phyloP scores from a whole-genome alignment of 2,329 filamentous ascomycete species.

The Seiridium unicorne region DNA sequence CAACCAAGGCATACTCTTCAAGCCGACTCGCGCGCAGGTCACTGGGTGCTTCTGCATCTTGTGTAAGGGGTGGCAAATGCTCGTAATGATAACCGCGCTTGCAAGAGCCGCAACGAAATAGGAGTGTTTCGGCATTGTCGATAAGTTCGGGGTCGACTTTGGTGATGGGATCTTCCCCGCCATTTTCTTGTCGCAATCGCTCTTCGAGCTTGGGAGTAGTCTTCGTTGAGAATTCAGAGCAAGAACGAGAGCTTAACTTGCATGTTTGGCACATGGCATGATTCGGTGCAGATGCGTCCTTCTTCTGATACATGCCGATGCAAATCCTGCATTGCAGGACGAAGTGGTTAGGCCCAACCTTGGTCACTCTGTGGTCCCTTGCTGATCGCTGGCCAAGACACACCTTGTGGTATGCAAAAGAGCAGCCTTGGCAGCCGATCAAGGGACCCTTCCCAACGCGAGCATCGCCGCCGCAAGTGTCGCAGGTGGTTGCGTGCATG shows the following conservation, averaged over 20 bases:
- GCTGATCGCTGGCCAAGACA: conserved; percentile 74
- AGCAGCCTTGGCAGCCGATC: conserved; percentile 90
- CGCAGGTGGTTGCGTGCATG: conserved; percentile 70
- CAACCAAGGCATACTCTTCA: conserved; percentile 64
- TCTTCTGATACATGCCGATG: conserved; percentile 65
- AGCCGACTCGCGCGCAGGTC: conserved; percentile 61
- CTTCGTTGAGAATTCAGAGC: conserved; percentile 69
- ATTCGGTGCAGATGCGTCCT: conserved; percentile 67
- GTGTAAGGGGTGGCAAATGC: conserved; percentile 63
- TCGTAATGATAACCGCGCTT: conserved; percentile 79
- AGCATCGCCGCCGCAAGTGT: conserved; percentile 62
- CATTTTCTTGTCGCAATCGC: conserved; percentile 75
- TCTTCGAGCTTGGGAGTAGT: conserved; percentile 80
- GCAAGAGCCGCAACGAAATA: conserved; percentile 82
- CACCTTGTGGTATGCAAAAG: conserved; percentile 74
- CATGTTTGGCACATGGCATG: conserved; percentile 73
- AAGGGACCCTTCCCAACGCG: conserved; percentile 64
- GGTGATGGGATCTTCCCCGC: conserved; percentile 73
- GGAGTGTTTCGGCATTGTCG: conserved; percentile 72
- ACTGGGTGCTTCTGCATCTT: conserved; percentile 35
- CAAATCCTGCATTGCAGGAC: conserved; percentile 90
- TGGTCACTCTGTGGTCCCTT: conserved; percentile 88
- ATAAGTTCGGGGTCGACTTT: conserved; percentile 60
- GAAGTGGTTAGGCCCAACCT: conserved; percentile 72
- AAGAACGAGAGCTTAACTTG: conserved; percentile 63